Conservation (phyloP, 306 rosid species). For the Dalbergia cultrata region DNA sequence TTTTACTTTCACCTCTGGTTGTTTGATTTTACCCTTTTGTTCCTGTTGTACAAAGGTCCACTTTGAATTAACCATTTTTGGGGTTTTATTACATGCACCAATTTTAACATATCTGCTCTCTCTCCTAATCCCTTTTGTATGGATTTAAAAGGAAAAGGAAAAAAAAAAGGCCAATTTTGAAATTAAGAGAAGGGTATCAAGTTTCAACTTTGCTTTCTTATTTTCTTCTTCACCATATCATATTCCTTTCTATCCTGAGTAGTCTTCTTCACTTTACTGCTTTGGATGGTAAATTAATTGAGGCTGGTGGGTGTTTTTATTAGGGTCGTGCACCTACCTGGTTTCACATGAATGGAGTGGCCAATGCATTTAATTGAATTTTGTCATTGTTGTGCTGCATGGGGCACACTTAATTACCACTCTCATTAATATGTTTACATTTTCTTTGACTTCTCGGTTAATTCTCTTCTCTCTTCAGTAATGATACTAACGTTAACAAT, state of each 20-base stretch:
- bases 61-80: slow-evolving; percentile 9
- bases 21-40: background rate
- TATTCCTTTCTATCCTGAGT: too few species aligned
- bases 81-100: background rate
- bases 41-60: background rate
- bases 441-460: background rate
- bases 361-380: slow-evolving; percentile 30
- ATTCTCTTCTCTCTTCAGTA: too few species aligned
- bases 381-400: slow-evolving; percentile 5
- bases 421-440: background rate
- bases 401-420: background rate
- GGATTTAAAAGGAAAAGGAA: background rate
- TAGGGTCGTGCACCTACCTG: background rate
- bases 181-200: background rate
- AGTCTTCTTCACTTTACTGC: too few species aligned
- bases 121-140: background rate
- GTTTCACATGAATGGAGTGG: slow-evolving; percentile 32
- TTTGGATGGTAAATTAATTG: background rate
- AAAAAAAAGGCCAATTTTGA: background rate
- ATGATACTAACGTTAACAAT: background rate
- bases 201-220: background rate
- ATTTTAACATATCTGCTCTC: background rate
- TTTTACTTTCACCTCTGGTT: background rate
- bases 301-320: slow-evolving; percentile 35
- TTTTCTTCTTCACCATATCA: background rate